Base-by-base conservation (phyloP, 495 filamentous ascomycete genomes). In the Aspergillus nidulans region DNA sequence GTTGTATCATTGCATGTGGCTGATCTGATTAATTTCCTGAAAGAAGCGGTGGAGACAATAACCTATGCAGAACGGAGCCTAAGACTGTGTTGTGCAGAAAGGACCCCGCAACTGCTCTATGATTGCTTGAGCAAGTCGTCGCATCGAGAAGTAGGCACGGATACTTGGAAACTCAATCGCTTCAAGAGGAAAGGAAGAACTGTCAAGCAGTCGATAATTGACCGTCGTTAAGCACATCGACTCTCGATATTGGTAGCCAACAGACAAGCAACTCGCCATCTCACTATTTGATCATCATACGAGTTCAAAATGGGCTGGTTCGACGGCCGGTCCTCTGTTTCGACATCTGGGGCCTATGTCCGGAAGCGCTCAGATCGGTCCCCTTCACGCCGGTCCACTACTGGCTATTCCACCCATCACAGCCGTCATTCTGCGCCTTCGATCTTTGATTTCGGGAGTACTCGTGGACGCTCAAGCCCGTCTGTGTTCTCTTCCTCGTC, bases 401-500 rank as follows among this genome's bases (percentile, higher is more conserved):
- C 41, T 55, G 53, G 53, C 25, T 70, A 72, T 63, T 73, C 71
- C 30, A 70, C 69, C 20, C 56, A 71, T 48, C 68, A 74, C 39
- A 52, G 63, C 38, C 64, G 72, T 50, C 68, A 72, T 58, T 80
- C 77, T 2, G 72, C 77, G 6, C 67, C 75, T 15, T 80, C 79
- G 15, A 73, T 82, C 66, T 82, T 83, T 66, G 71, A 69, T 56
- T 61, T 80, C n/a, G 69, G 70, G 36, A 69, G 70, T 23, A 63
- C 67, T n/a, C 52, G 55, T 8, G 61, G 58, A 32, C 65, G 71
- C 38, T 73, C 76, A 10, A 75, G 68, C 53, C 73, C 74, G n/a
- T 76, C 74, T 28, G 77, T 80, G 66, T 85, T 79, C 53, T 79
- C 74, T 77, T 85, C 85, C 2, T 71, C 70, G 7, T 73, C 74